Percentiles rank a stretch among this genome's conserved stretches.
Evolutionary conservation across 2,329 filamentous ascomycete genomes (phyloP).

Genomic region (Phaeophleospora eucalypticola): DNA sequence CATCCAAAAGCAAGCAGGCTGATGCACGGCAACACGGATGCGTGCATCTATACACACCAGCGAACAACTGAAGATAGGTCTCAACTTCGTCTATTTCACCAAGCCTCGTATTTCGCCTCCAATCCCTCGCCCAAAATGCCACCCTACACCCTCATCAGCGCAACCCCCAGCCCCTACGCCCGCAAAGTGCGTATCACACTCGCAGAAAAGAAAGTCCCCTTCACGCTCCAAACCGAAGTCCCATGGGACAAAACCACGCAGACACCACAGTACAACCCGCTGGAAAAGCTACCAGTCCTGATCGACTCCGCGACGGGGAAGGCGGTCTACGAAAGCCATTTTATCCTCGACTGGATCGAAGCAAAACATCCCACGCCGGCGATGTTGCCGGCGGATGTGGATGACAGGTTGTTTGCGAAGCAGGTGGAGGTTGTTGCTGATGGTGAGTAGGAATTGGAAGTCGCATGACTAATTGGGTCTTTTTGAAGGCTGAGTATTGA

Average conservation of each 20-base stretch:
- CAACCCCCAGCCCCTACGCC: constrained; percentile 39
- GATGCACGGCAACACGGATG: too few species aligned
- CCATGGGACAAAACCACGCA: constrained; percentile 40
- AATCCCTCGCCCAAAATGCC: too few species aligned
- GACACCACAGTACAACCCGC: constrained; percentile 38
- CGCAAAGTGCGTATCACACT: constrained; percentile 42
- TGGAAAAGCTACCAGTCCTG: constrained; percentile 40
- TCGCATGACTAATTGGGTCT: too few species aligned
- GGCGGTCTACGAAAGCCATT: constrained; percentile 36
- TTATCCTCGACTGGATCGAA: constrained; percentile 38
- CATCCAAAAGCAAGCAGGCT: too few species aligned
- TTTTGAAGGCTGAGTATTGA: too few species aligned
- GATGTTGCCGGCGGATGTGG: constrained; percentile 27
- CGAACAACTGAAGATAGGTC: too few species aligned
- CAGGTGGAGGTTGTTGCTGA: constrained; percentile 35
- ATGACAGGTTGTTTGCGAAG: constrained; percentile 31
- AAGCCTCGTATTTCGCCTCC: too few species aligned
- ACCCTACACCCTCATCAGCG: constrained; percentile 30
- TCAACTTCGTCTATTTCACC: too few species aligned
- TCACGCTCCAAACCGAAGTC: constrained; percentile 40
- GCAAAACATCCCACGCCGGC: constrained; percentile 30
- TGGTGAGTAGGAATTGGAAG: constrained; percentile 21
- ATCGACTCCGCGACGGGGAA: constrained; percentile 30
- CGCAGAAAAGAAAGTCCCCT: constrained; percentile 38
- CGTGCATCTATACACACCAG: too few species aligned